These are phyloP conservation scores for Nicotiana otophora DNA, from an alignment of 257 asterid species.

Conservation along the genomic window DNA sequence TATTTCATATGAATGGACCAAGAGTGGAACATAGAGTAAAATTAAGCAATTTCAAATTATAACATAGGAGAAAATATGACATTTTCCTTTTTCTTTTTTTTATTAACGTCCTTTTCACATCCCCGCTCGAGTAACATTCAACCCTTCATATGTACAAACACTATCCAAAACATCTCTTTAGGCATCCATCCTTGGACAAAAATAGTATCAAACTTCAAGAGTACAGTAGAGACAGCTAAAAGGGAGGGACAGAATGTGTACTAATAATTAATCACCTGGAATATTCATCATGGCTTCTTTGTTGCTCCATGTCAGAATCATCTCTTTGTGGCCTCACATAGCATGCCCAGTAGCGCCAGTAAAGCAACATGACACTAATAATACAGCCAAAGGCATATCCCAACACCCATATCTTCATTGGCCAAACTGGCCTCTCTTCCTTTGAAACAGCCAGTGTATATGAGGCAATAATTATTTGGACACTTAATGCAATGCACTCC, in stretches of 20 bases:
- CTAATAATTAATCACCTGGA: conserved; percentile 41
- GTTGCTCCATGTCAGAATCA: conserved; percentile 57
- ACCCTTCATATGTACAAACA: too few species aligned
- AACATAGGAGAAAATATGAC: too few species aligned
- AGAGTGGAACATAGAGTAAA: too few species aligned
- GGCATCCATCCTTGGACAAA: too few species aligned
- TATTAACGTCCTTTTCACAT: too few species aligned
- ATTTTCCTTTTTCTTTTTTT: too few species aligned
- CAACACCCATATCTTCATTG: conserved; percentile 76
- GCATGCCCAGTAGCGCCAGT: conserved; percentile 44
- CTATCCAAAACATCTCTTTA: too few species aligned
- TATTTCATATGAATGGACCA: too few species aligned
- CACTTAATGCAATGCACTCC: conserved; percentile 46
- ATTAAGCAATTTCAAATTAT: too few species aligned
- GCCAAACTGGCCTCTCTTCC: conserved; percentile 83
- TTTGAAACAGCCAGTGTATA: conserved; percentile 49
- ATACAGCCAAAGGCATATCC: conserved; percentile 73
- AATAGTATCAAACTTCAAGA: background rate
- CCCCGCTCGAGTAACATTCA: too few species aligned
- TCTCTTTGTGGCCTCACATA: conserved; percentile 19
- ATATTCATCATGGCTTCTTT: conserved; percentile 40
- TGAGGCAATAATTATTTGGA: conserved; percentile 39
- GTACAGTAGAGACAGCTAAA: background rate
- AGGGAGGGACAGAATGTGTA: background rate
- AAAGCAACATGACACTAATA: conserved; percentile 44